A percentile compares a stretch with the other conserved stretches of the same genome.
Conservation (phyloP, 805 yeast species). For the Yamadazyma philogaea region DNA sequence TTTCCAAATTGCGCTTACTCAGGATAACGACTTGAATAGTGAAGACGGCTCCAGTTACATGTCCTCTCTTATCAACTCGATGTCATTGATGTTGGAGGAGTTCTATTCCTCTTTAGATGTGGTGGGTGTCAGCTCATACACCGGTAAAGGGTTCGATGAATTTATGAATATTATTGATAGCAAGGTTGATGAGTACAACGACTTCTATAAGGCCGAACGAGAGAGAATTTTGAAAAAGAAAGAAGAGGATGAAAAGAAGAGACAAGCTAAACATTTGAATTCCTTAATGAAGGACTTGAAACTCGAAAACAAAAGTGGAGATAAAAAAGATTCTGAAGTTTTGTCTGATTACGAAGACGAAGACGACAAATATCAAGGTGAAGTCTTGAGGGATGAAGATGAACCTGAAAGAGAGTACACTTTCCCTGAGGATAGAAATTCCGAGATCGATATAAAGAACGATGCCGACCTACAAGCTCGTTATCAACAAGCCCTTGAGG, state of each 20-base stretch:
- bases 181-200: constrained; percentile 84
- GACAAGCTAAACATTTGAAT: constrained; percentile 67
- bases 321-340: constrained; percentile 42
- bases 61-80: constrained; percentile 89
- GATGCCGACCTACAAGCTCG: constrained; percentile 58
- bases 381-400: constrained; percentile 46
- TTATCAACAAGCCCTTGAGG: constrained; percentile 70
- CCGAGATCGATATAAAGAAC: constrained; percentile 46
- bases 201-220: constrained; percentile 80
- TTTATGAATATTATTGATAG: constrained; percentile 79
- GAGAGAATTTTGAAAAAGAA: constrained; percentile 75
- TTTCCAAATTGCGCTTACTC: constrained; percentile 74
- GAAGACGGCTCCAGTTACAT: constrained; percentile 77
- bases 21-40: constrained; percentile 64
- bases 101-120: constrained; percentile 91
- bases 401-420: constrained; percentile 61
- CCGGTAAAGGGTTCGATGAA: constrained; percentile 93
- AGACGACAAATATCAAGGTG: constrained; percentile 45
- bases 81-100: constrained; percentile 95
- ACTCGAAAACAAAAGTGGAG: constrained; percentile 35
- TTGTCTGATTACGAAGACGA: constrained; percentile 50
- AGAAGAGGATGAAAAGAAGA: constrained; percentile 67
- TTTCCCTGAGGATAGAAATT: constrained; percentile 62
- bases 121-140: constrained; percentile 86
- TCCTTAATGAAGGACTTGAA: constrained; percentile 87